phyloP scores from a whole-genome alignment of 2,329 filamentous ascomycete species.

The Simplicillium sp. region DNA sequence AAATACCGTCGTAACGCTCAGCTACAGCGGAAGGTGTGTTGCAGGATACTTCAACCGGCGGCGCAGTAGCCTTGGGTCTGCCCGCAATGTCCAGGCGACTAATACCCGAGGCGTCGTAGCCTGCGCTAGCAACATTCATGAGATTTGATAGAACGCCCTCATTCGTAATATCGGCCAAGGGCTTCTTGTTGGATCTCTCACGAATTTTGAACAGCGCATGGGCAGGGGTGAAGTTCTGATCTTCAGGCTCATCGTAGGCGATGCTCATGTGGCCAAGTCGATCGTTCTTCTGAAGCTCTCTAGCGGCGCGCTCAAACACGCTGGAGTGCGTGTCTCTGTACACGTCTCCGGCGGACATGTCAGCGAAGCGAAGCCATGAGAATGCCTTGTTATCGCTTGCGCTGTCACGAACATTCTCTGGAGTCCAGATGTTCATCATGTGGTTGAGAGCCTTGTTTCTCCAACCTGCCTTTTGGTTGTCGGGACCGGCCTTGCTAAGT shows the following conservation, averaged over 20 bases:
- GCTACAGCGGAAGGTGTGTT: slow-evolving; percentile 53
- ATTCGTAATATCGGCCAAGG: slow-evolving; percentile 58
- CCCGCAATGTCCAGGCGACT: slow-evolving; percentile 73
- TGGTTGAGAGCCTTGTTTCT: slow-evolving; percentile 66
- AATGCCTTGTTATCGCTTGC: slow-evolving; percentile 57
- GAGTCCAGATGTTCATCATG: slow-evolving; percentile 84
- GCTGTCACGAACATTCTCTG: slow-evolving; percentile 64
- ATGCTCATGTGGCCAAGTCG: slow-evolving; percentile 58
- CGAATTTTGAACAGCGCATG: slow-evolving; percentile 78
- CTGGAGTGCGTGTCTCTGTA: slow-evolving; percentile 59
- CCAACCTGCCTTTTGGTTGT: slow-evolving; percentile 73
- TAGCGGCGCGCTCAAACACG: slow-evolving; percentile 64
- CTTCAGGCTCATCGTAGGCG: slow-evolving; percentile 58
- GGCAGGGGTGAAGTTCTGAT: slow-evolving; percentile 54
- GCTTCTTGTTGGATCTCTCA: slow-evolving; percentile 54
- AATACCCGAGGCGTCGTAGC: slow-evolving; percentile 62
- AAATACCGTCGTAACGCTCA: slow-evolving; percentile 67
- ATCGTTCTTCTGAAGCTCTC: slow-evolving; percentile 43
- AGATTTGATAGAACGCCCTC: slow-evolving; percentile 67
- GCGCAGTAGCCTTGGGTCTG: slow-evolving; percentile 69
- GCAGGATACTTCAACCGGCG: slow-evolving; percentile 74
- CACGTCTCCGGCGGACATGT: slow-evolving; percentile 64
- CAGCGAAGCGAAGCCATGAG: slow-evolving; percentile 83
- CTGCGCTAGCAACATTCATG: slow-evolving; percentile 64
- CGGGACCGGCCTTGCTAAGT: slow-evolving; percentile 60